Base-by-base conservation (phyloP, 2,329 filamentous ascomycete genomes). In the Fusarium sp. region DNA sequence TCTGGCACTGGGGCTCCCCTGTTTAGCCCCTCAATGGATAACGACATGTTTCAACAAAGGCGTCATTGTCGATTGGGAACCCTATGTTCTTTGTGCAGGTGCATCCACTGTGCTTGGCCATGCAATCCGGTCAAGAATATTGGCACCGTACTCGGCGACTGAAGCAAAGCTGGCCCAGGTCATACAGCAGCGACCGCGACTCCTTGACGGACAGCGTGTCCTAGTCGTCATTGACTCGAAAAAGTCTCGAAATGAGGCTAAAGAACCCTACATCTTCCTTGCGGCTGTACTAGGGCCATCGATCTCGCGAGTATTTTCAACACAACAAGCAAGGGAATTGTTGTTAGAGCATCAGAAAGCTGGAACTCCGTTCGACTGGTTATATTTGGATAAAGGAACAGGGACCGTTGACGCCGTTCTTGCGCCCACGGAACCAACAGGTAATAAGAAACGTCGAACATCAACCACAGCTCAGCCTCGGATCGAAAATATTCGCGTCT, bases 41-140 rank as follows among this genome's bases (percentile, higher is more conserved):
- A 87, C 89, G 33, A 89, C 93, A 56, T 98, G 94, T 70, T 81
- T 96, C 7, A 82, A 86, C 2, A 89, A 89, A 38, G 85, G 86
- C 11, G 80, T 83, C 13, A 82, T 96, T 1, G 83, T 97, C 1
- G 89, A 93, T 58, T 98, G 95, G 93, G 85, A 88, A 13, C 89
- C 91, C 2, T 98, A 98, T 78, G 88, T 98, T 2, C 89, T 99
- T 2, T 94, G 94, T 36, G 93, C 96, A 0, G 96, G 96, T 1
- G 90, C 94, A 70, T 97, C 94, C 2, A 85, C 87, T 3, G 92
- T 93, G 62, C 89, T 98, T 2, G 90, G 91, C 28, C 92, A 94
- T 48, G 94, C 93, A 0, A 88, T 95, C 17, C 91, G 92, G 48
- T 98, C 95, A 3, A 90, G 96, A 31, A 89, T 87, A 13, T 83